Evolutionary conservation across 371 early-diverging fungal genomes (phyloP).

Genomic region (Lichtheimia ramosa): DNA sequence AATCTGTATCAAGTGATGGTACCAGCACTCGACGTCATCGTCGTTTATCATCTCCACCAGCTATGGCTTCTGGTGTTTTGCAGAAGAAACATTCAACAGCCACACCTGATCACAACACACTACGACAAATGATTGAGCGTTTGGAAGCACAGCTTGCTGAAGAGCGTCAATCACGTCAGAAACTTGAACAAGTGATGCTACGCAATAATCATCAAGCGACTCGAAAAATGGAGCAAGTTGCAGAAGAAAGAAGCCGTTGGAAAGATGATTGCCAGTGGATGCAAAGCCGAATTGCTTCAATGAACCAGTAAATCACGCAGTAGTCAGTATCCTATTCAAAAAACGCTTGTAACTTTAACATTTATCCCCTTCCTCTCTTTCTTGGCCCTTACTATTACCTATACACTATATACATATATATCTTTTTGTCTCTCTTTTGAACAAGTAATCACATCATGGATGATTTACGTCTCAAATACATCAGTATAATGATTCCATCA

Average conservation of each 20-base stretch:
- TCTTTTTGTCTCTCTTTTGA: no score
- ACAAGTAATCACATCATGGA: no score
- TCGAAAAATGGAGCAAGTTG: constrained; percentile 20
- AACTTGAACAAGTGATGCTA: constrained; percentile 26
- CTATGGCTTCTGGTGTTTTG: constrained; percentile 22
- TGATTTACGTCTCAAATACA: no score
- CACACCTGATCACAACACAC: constrained; percentile 7
- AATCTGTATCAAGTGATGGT: background rate
- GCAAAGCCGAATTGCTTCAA: constrained; percentile 29
- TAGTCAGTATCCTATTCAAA: no score
- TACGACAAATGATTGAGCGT: constrained; percentile 26
- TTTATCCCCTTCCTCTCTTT: background rate
- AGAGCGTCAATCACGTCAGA: constrained; percentile 43
- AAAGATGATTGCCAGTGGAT: constrained; percentile 36
- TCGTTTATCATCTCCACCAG: constrained; percentile 33
- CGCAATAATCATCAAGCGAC: constrained; percentile 10
- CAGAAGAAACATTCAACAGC: background rate
- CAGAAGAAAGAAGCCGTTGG: constrained; percentile 35
- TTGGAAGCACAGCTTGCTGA: constrained; percentile 45
- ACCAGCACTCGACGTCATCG: background rate
- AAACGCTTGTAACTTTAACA: background rate
- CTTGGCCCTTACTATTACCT: no score
- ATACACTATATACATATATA: no score
- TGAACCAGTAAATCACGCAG: constrained; percentile 21
- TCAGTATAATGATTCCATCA: no score